Base-by-base conservation (phyloP, 371 early-diverging fungal species). In the Umbelopsis sp. region DNA sequence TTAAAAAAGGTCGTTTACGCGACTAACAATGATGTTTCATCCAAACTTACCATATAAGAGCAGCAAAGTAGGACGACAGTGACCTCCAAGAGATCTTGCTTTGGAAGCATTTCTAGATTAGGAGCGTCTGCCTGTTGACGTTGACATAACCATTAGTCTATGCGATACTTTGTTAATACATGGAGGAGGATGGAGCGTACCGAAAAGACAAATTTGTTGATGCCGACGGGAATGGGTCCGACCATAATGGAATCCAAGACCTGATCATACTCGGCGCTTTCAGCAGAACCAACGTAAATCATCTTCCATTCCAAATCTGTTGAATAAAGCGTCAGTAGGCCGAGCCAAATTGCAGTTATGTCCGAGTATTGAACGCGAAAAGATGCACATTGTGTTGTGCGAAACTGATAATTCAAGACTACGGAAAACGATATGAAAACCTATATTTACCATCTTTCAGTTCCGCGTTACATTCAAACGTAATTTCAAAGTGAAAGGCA, bases 261-360 rank as follows among this genome's bases (percentile, higher is more conserved):
- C 81, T 97, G 98, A 80, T 99, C 99, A 63, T 92, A 86, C 64
- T 89, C 83, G 65, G 87, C 86, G 71, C 86, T 88, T 72, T 94
- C 91, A 3, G 96, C 91, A 4, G 94, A 92, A 35, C 96, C 94
- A 9, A 98, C 97, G 74, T 97, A 99, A 48, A 96, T 89, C 72
- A 99, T 87, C 82, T 94, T 95, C 91, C 96, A 99, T 76, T 99
- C 98, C 44, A 99, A 81, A 85, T 99, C 97, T 96, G 81, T 24
- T 10, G 18, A 48, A 45, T 12, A 65, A 38, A 50, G n/a, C 6
- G 50, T 46, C 29, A 37, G 67, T 45, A 57, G 1, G 29, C 5
- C n/a, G 14, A 57, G 6, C 16, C 32, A 18, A 14, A 35, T 3
- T 16, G 7, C 11, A 12, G 3, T 14, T 4, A 20, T 35, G 29